Percentiles rank a stretch among this genome's conserved stretches.
phyloP scores from a whole-genome alignment of 2,329 filamentous ascomycete genomes.

The Ceratocystis ficicola region DNA sequence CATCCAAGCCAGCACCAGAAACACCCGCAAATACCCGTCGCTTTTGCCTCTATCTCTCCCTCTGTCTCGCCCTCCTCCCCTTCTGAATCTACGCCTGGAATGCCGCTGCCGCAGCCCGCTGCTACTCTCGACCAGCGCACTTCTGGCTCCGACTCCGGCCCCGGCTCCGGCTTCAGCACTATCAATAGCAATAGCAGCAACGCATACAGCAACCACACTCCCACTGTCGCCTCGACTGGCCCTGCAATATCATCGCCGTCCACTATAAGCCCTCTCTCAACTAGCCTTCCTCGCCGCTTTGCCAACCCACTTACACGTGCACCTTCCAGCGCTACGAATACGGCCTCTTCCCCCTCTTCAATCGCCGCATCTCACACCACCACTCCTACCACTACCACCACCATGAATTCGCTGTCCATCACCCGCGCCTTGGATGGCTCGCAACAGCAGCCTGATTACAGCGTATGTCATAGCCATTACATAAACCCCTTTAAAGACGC shows the following conservation, averaged over 20 bases:
- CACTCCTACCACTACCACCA: background rate
- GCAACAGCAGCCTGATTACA: slow-evolving; percentile 11
- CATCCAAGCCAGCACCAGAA: slow-evolving; percentile 26
- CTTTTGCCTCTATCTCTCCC: background rate
- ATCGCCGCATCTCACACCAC: background rate
- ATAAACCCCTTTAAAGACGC: background rate
- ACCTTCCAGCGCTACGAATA: background rate
- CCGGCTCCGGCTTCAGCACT: background rate
- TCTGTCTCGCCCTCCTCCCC: background rate
- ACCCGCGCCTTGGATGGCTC: slow-evolving; percentile 11
- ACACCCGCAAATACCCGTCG: background rate
- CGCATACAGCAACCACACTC: slow-evolving; percentile 7
- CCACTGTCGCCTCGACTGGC: background rate
- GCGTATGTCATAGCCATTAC: slow-evolving; percentile 5
- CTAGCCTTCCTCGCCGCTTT: slow-evolving; percentile 17
- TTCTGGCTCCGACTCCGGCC: background rate
- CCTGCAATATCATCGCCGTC: background rate
- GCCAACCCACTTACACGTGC: slow-evolving; percentile 11
- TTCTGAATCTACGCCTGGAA: background rate
- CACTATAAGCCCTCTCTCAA: background rate
- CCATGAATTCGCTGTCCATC: slow-evolving; percentile 15
- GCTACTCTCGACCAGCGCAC: slow-evolving; percentile 1
- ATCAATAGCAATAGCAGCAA: background rate
- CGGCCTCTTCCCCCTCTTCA: background rate
- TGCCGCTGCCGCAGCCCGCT: background rate